Conservation (phyloP, 1,284 basidiomycete species). For the Trametes versicolor region DNA sequence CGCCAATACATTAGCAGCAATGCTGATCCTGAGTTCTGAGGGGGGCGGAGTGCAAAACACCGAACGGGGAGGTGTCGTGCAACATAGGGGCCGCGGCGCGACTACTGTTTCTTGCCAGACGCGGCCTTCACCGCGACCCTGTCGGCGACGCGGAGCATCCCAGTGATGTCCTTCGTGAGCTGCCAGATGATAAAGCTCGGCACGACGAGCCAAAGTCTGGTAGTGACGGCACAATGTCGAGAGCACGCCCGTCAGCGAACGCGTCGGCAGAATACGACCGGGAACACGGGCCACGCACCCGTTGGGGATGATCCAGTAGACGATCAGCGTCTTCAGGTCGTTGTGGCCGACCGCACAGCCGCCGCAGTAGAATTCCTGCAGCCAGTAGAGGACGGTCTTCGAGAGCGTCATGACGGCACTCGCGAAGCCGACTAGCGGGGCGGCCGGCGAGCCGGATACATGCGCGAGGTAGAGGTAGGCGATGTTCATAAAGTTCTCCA, state of each 20-base stretch:
- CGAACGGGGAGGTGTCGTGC: not conserved
- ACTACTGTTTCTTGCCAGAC: slow-evolving; percentile 39
- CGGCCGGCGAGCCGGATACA: slow-evolving; percentile 62
- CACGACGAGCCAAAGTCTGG: slow-evolving; percentile 77
- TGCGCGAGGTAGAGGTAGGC: slow-evolving; percentile 82
- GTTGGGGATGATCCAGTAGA: slow-evolving; percentile 83
- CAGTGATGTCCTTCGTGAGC: slow-evolving; percentile 66
- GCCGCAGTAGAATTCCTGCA: slow-evolving; percentile 79
- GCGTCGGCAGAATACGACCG: slow-evolving; percentile 10
- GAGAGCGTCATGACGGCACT: slow-evolving; percentile 80
- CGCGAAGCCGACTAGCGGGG: slow-evolving; percentile 81
- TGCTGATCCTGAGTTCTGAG: not conserved
- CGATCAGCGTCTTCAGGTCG: slow-evolving; percentile 56
- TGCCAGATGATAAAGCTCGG: slow-evolving; percentile 66
- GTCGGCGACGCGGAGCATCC: slow-evolving; percentile 53
- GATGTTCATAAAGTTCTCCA: slow-evolving; percentile 83
- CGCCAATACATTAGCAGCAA: slow-evolving; percentile 2
- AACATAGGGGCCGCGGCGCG: not conserved
- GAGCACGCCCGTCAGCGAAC: slow-evolving; percentile 9
- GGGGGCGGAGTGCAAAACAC: not conserved
- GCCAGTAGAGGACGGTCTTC: slow-evolving; percentile 88
- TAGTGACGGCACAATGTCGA: not conserved
- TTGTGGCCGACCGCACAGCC: slow-evolving; percentile 85
- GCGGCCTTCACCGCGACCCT: slow-evolving; percentile 39
- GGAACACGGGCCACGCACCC: slow-evolving; percentile 61